Conservation (phyloP, 2,329 filamentous ascomycete species). For the Amauroascus niger region DNA sequence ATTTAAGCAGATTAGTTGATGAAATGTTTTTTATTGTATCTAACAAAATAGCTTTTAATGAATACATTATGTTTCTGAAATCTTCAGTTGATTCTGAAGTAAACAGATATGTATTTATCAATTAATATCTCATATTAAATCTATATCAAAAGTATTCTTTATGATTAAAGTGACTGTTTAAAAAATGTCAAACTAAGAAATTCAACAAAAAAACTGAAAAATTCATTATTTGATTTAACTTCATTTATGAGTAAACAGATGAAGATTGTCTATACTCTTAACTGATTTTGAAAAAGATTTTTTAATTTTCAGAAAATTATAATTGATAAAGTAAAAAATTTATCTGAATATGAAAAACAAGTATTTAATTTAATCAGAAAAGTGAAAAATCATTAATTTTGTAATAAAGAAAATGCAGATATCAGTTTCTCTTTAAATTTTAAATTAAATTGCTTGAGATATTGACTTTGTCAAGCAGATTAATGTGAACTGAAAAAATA, state of each 20-base stretch:
- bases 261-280: neutral
- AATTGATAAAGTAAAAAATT: neutral
- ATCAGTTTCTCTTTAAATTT: neutral
- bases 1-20: neutral
- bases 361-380: neutral
- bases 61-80: neutral
- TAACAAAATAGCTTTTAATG: neutral
- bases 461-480: neutral
- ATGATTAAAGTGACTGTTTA: neutral
- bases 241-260: neutral
- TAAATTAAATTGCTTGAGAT: neutral
- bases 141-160: neutral
- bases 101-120: neutral
- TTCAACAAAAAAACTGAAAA: neutral
- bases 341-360: too few species aligned
- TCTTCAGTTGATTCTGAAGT: neutral
- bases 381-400: too few species aligned
- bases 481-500: neutral
- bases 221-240: neutral
- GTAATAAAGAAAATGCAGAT: neutral
- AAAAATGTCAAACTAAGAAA: neutral
- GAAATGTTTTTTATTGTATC: neutral
- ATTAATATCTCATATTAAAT: neutral
- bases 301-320: neutral
- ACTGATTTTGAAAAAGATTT: neutral